phyloP scores from a whole-genome alignment of 768 basidiomycete species.

The Guyanaporus albipodus region DNA sequence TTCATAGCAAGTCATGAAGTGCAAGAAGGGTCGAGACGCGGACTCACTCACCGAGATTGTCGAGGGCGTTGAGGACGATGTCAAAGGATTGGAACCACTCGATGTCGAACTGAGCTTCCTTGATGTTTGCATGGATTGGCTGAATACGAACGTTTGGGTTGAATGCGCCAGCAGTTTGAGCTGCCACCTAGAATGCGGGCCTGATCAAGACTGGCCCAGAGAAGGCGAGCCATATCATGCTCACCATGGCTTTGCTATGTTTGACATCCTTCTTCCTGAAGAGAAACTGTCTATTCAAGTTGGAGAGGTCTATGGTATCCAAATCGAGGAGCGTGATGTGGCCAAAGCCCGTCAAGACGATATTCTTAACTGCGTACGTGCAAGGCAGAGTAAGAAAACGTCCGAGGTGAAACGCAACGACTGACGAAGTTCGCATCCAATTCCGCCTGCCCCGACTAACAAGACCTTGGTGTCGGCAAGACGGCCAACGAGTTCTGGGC shows the following conservation, averaged over 20 bases:
- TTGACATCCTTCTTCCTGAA: constrained; percentile 98
- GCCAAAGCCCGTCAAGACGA: constrained; percentile 85
- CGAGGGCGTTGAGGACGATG: constrained; percentile 91
- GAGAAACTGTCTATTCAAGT: constrained; percentile 94
- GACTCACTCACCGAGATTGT: constrained; percentile 78
- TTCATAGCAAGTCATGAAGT: not conserved
- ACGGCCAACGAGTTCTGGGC: constrained; percentile 59
- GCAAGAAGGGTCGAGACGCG: not conserved
- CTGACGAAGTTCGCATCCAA: constrained; percentile 93
- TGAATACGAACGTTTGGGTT: constrained; percentile 85
- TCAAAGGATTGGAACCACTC: constrained; percentile 90
- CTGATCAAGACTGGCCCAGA: not conserved
- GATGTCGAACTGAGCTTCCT: constrained; percentile 85
- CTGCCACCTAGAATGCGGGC: constrained; percentile 56
- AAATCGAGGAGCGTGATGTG: constrained; percentile 91
- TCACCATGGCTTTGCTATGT: constrained; percentile 88
- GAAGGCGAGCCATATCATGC: constrained; percentile 11
- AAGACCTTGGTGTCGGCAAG: constrained; percentile 68
- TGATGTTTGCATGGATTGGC: constrained; percentile 94
- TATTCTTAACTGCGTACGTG: constrained; percentile 75
- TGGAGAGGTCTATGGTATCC: constrained; percentile 98
- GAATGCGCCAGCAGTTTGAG: constrained; percentile 75
- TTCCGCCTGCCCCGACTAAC: constrained; percentile 93
- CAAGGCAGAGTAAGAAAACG: not conserved
- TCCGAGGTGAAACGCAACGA: constrained; percentile 10